A percentile compares a stretch with the other conserved stretches of the same genome.
These are phyloP conservation scores for Avena sativa DNA, from an alignment of 176 grass and related monocot genomes.

Conservation along the genomic window DNA sequence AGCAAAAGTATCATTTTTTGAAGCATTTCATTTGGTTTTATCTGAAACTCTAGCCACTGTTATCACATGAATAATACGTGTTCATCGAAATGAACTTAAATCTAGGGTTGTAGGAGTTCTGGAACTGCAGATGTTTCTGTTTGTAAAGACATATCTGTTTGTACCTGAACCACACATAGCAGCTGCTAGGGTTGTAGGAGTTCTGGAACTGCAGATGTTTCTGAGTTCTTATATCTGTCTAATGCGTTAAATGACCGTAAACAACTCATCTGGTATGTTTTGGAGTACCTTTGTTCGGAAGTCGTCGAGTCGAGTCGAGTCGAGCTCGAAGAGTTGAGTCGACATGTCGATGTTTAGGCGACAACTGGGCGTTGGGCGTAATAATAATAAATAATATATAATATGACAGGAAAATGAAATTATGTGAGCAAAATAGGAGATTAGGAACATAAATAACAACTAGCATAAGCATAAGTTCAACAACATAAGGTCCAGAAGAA, in stretches of 20 bases:
- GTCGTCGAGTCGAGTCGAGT: too few species aligned
- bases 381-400: too few species aligned
- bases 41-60: background rate
- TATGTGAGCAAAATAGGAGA: too few species aligned
- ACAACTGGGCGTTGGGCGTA: too few species aligned
- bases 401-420: too few species aligned
- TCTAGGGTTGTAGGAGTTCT: background rate
- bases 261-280: background rate
- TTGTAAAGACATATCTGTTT: background rate
- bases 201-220: conserved; percentile 18
- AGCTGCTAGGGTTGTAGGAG: background rate
- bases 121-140: too few species aligned
- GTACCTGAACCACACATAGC: conserved; percentile 22
- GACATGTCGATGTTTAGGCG: too few species aligned
- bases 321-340: too few species aligned
- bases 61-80: background rate
- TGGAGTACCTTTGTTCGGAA: background rate
- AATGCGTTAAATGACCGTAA: background rate
- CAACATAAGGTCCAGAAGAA: too few species aligned
- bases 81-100: conserved; percentile 34
- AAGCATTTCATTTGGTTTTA: conserved; percentile 30
- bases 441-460: too few species aligned
- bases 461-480: too few species aligned
- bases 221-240: background rate
- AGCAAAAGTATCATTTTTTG: conserved; percentile 13